Conservation (phyloP, 768 basidiomycete genomes). For the Leucocoprinus birnbaumii region DNA sequence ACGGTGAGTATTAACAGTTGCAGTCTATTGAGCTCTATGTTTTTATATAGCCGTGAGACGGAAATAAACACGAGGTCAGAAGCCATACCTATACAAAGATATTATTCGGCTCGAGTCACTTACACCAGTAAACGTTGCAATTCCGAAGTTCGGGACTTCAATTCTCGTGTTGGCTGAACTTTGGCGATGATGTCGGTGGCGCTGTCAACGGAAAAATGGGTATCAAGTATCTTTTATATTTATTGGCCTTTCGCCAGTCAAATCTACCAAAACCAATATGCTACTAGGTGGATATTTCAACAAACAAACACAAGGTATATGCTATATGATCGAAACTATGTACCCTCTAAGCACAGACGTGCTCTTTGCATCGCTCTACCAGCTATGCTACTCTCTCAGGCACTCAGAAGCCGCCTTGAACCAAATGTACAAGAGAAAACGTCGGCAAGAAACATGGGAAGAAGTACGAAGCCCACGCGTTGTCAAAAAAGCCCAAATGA, state of each 20-base stretch:
- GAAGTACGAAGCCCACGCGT: neutral
- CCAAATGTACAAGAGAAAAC: neutral
- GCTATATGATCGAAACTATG: neutral
- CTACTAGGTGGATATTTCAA: neutral
- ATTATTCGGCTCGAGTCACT: too few relatives aligned
- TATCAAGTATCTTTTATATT: neutral
- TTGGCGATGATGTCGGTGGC: too few relatives aligned
- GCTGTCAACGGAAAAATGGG: neutral
- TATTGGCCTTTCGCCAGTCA: neutral
- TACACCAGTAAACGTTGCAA: too few relatives aligned
- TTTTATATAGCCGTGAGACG: too few relatives aligned
- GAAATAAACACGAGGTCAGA: too few relatives aligned
- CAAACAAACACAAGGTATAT: neutral
- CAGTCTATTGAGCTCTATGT: too few relatives aligned
- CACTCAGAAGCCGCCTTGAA: neutral
- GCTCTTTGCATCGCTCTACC: neutral
- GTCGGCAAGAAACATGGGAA: neutral
- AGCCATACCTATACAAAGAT: too few relatives aligned
- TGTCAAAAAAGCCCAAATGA: neutral
- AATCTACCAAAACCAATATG: neutral
- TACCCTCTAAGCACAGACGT: neutral
- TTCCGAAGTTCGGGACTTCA: too few relatives aligned
- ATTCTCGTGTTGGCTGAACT: too few relatives aligned
- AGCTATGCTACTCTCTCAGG: neutral
- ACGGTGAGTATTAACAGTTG: too few relatives aligned